Evolutionary conservation across 2,329 filamentous ascomycete species (phyloP).

Genomic region (Talaromyces pinophilus): DNA sequence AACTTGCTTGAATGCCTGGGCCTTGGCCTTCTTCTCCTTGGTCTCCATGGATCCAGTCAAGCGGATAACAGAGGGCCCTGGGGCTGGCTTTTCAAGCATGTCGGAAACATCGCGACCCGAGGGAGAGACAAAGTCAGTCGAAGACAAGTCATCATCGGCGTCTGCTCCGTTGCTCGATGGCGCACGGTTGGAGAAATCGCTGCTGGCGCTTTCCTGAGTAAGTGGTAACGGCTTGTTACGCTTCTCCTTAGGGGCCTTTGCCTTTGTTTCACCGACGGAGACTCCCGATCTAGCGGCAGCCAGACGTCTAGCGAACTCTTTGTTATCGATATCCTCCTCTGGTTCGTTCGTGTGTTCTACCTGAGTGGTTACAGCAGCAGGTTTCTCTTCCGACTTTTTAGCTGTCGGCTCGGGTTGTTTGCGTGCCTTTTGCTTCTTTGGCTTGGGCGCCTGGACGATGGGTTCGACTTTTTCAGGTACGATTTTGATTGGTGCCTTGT

Average conservation of each 20-base stretch:
- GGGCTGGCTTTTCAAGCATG: slow-evolving; percentile 76
- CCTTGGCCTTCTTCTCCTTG: slow-evolving; percentile 59
- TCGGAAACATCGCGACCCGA: slow-evolving; percentile 72
- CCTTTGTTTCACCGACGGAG: slow-evolving; percentile 50
- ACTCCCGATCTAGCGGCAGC: slow-evolving; percentile 70
- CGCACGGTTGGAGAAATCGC: slow-evolving; percentile 56
- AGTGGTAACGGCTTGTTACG: slow-evolving; percentile 62
- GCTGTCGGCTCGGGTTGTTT: slow-evolving; percentile 34
- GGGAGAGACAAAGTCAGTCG: slow-evolving; percentile 57
- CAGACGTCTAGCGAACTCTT: slow-evolving; percentile 75
- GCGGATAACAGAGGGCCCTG: slow-evolving; percentile 73
- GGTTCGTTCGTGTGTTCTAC: slow-evolving; percentile 51
- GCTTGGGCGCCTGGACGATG: slow-evolving; percentile 40
- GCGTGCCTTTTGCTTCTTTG: slow-evolving; percentile 43
- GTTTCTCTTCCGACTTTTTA: slow-evolving; percentile 33
- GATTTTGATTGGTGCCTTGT: slow-evolving; percentile 34
- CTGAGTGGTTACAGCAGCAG: slow-evolving; percentile 31
- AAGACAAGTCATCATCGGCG: slow-evolving; percentile 78
- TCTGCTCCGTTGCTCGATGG: slow-evolving; percentile 74
- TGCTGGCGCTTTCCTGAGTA: slow-evolving; percentile 49
- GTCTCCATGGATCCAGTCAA: slow-evolving; percentile 68
- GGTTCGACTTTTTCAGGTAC: slow-evolving; percentile 39
- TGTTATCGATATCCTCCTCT: slow-evolving; percentile 66
- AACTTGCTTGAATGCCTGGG: slow-evolving; percentile 63
- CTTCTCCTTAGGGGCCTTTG: slow-evolving; percentile 61